phyloP scores from a whole-genome alignment of 2,329 filamentous ascomycete genomes.

The Emmonsiellopsis sp. region DNA sequence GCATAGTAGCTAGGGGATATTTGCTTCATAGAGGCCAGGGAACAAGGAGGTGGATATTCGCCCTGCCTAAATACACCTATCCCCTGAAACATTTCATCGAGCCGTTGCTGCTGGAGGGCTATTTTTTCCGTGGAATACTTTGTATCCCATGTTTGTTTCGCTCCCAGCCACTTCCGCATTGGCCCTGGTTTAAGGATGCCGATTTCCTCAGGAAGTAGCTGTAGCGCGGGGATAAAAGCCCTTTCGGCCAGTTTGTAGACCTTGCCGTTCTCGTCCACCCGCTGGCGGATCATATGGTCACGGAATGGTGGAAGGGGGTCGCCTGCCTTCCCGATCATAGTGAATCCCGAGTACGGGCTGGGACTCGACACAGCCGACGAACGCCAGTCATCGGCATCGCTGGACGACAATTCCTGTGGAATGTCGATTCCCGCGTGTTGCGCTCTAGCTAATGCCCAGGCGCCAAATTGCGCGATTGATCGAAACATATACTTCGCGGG shows the following conservation, averaged over 20 bases:
- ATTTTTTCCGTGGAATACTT: conserved; percentile 62
- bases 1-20: conserved; percentile 36
- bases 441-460: conserved; percentile 78
- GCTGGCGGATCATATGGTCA: conserved; percentile 85
- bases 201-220: conserved; percentile 55
- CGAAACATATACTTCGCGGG: conserved; percentile 96
- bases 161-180: conserved; percentile 72
- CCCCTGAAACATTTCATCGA: conserved; percentile 63
- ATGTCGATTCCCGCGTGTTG: conserved; percentile 76
- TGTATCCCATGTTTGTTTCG: conserved; percentile 63
- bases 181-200: conserved; percentile 73
- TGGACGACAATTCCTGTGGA: conserved; percentile 59
- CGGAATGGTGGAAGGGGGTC: conserved; percentile 73
- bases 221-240: conserved; percentile 56
- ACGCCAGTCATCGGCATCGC: conserved; percentile 16
- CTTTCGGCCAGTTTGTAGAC: conserved; percentile 60
- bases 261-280: conserved; percentile 68
- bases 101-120: conserved; percentile 62
- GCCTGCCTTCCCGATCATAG: conserved; percentile 71
- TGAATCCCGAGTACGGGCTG: conserved; percentile 15
- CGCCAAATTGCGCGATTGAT: conserved; percentile 83
- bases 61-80: conserved; percentile 61
- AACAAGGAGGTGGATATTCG: conserved; percentile 74
- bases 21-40: conserved; percentile 55
- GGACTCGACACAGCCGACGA: neutral